Base-by-base conservation (phyloP, 345 rosid genomes). In the Nasturtium officinale region DNA sequence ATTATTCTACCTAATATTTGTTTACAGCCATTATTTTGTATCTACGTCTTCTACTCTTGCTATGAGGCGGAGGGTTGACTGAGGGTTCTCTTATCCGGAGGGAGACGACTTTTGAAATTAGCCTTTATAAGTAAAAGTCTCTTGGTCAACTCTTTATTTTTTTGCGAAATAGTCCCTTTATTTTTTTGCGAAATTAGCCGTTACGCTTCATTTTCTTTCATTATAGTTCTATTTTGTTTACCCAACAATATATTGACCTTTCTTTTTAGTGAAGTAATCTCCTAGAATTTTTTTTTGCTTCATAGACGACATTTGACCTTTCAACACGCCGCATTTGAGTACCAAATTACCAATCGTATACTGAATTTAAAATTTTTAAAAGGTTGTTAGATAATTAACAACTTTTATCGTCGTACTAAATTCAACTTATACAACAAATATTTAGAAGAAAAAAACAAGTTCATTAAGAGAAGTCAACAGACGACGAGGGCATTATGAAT, bases 21-120 rank as follows among this genome's bases (percentile, higher is more conserved):
- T 64, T 64, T 54, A 73, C 43, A 43, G 77, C 46, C 56, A 63
- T 63, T 72, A 53, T 13, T 33, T 54, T 62, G 15, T 23, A 12
- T 21, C 61, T 50, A 35, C 42, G 29, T 72, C 61, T 26, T 52
- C 65, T 21, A n/a, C n/a, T n/a, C n/a, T n/a, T n/a, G n/a, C n/a
- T n/a, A n/a, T n/a, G n/a, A n/a, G n/a, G n/a, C n/a, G n/a, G n/a
- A n/a, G n/a, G 2, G 69, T 72, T 72, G 61, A 23, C 28, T 37
- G 5, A 61, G 20, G 20, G 18, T 23, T 42, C 51, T 68, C 11
- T 71, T 32, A 9, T 33, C 21, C 28, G 45, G 38, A n/a, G 35
- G 18, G 43, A 38, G 43, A 38, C 52, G 32, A 63, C 55, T 42
- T 20, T 3, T 9, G 3, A 43, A 16, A 9, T 40, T 1, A 15